A percentile compares a stretch with the other conserved stretches of the same genome.
Evolutionary conservation across 192 early-diverging fungal species (phyloP).

Genomic region (Coemansia sp.): DNA sequence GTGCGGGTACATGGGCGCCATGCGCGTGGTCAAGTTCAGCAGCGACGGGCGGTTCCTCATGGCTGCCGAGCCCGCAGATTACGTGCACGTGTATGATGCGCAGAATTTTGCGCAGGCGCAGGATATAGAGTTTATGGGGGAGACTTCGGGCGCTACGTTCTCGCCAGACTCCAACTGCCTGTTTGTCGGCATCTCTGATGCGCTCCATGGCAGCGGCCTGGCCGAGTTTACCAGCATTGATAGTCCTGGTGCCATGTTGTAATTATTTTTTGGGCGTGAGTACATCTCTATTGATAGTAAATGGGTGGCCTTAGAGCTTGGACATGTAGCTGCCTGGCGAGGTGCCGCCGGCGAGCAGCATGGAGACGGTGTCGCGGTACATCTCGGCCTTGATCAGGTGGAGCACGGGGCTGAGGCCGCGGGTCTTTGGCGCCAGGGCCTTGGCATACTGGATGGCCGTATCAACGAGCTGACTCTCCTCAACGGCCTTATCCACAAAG

Average conservation of each 20-base stretch:
- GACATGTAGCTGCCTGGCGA: conserved; percentile 39
- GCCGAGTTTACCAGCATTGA: conserved; percentile 23
- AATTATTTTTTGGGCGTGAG: conserved; percentile 1
- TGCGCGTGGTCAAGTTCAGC: conserved; percentile 45
- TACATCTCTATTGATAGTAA: not conserved
- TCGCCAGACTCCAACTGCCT: conserved; percentile 46
- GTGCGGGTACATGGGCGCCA: conserved; percentile 42
- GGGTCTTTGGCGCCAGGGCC: conserved; percentile 57
- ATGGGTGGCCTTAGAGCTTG: conserved; percentile 27
- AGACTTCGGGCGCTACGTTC: conserved; percentile 42
- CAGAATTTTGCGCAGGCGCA: conserved; percentile 22
- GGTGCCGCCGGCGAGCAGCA: conserved; percentile 33
- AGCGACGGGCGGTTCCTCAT: conserved; percentile 35
- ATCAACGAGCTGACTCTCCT: conserved; percentile 52
- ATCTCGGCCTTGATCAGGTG: conserved; percentile 67
- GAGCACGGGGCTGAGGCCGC: conserved; percentile 54
- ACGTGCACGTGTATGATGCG: conserved; percentile 46
- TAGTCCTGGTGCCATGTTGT: not conserved
- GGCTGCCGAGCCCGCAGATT: conserved; percentile 51
- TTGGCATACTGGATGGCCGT: conserved; percentile 57
- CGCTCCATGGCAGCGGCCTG: conserved; percentile 32
- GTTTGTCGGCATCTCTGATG: conserved; percentile 44
- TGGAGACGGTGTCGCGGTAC: conserved; percentile 56
- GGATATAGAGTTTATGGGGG: conserved; percentile 51
- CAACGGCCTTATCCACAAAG: conserved; percentile 60